Evolutionary conservation across 805 yeast species (phyloP).

Genomic region (Saccharomycopsis synnaedendra): DNA sequence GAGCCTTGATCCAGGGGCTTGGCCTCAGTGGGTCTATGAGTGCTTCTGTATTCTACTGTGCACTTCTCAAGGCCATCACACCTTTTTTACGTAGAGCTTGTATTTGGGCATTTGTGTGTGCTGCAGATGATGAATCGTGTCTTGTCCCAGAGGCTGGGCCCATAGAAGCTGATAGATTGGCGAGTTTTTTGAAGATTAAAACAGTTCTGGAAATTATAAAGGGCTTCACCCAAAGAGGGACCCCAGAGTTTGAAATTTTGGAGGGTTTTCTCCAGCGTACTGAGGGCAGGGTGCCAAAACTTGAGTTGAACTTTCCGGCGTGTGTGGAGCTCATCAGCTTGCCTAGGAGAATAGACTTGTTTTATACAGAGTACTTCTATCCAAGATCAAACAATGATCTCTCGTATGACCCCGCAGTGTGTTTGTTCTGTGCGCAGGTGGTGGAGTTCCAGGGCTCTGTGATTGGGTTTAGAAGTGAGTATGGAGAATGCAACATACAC

Average conservation of each 20-base stretch:
- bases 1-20: conserved; percentile 16
- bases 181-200: conserved; percentile 38
- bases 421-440: conserved; percentile 69
- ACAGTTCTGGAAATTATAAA: conserved; percentile 21
- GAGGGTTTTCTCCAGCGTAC: background rate
- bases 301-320: conserved; percentile 51
- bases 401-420: conserved; percentile 63
- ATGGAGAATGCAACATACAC: conserved; percentile 78
- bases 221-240: conserved; percentile 13
- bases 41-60: conserved; percentile 30
- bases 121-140: conserved; percentile 33
- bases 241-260: background rate
- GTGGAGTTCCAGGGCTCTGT: conserved; percentile 56
- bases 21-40: conserved; percentile 18
- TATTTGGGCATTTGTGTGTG: conserved; percentile 40
- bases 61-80: conserved; percentile 43
- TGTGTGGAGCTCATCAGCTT: conserved; percentile 46
- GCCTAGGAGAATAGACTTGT: conserved; percentile 55
- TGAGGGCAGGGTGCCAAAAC: conserved; percentile 7
- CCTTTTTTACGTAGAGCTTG: conserved; percentile 58
- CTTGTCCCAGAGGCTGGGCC: conserved; percentile 21
- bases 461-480: conserved; percentile 33
- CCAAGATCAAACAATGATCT: conserved; percentile 29
- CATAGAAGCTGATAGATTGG: conserved; percentile 45
- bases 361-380: conserved; percentile 51